Base-by-base conservation (phyloP, 495 filamentous ascomycete species). In the Penicillium longicatenatum region DNA sequence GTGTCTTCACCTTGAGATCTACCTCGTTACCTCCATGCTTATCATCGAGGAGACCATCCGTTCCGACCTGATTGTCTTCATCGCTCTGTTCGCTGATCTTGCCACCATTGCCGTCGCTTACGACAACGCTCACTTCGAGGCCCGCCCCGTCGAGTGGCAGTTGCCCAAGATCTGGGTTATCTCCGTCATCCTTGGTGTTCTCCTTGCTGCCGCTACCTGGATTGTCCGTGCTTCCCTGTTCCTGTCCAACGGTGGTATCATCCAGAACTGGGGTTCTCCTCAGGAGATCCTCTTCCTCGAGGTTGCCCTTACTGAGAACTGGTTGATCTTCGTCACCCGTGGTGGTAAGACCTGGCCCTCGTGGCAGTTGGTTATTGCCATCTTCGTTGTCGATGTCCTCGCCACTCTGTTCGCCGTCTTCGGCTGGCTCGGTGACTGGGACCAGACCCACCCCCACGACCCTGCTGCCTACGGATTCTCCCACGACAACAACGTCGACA, bases 131-230 rank as follows among this genome's bases (percentile, higher is more conserved):
- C 84, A 89, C 75, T 89, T 82, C 70, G 86, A 90, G 69, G 71
- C 73, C 53, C 84, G 87, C 52, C 87, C 87, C 42, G 87, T 89
- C 65, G 86, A 89, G 75, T 90, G 87, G 87, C 87, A 90, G 75
- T 68, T 90, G 48, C 87, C 86, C 26, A 90, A 90, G 79, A 89
- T 90, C 70, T 90, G 86, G 87, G 79, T 89, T 59, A 90, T 90
- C 69, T 86, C 83, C 63, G 73, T 89, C 59, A 74, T 88, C 48
- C 82, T 90, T 42, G 87, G 87, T 72, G 60, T 84, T 45, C 67
- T 89, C 9, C 85, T 90, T 26, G 86, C 87, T 54, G 66, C 81
- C 51, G 86, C 73, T 59, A 90, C 87, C 63, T 90, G 87, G 87
- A 78, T 89, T 61, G 74, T 90, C 62, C 87, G 86, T 75, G 87